Percentiles rank a stretch among this genome's conserved stretches.
Conservation (phyloP, 768 basidiomycete genomes). For the Boletus sp. region DNA sequence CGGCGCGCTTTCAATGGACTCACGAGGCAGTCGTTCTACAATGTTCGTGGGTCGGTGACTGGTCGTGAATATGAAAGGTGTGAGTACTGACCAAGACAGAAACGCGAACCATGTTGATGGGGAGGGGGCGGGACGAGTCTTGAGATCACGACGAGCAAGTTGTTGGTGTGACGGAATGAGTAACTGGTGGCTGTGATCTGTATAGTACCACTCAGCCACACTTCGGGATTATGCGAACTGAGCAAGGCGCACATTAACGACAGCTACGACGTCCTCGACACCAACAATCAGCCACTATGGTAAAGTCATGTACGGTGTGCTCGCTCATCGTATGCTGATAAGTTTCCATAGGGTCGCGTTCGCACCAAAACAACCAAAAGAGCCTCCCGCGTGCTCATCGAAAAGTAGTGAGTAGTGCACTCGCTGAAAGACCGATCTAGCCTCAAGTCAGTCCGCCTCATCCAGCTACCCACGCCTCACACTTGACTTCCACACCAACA, state of each 20-base stretch:
- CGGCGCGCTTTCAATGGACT: slow-evolving; percentile 14
- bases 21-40: slow-evolving; percentile 58
- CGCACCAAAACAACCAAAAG: slow-evolving; percentile 99
- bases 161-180: neutral
- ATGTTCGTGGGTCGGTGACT: neutral
- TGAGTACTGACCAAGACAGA: slow-evolving; percentile 63
- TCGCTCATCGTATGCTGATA: slow-evolving; percentile 17
- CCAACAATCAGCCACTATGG: slow-evolving; percentile 46
- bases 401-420: slow-evolving; percentile 82
- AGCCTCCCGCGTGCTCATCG: slow-evolving; percentile 97
- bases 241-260: slow-evolving; percentile 5
- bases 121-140: neutral
- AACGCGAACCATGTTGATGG: slow-evolving; percentile 75
- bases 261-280: slow-evolving; percentile 26
- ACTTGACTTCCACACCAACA: slow-evolving; percentile 99
- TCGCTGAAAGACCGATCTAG: neutral
- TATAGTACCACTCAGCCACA: slow-evolving; percentile 31
- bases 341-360: slow-evolving; percentile 82
- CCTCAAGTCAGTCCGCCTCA: neutral
- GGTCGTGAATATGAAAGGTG: neutral
- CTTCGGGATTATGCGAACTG: slow-evolving; percentile 17
- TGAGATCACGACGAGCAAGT: neutral
- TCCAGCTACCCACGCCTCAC: slow-evolving; percentile 95
- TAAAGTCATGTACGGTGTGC: slow-evolving; percentile 21
- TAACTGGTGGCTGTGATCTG: slow-evolving; percentile 27